Conservation (phyloP, 2,329 filamentous ascomycete genomes). For the Apiospora phragmitis region DNA sequence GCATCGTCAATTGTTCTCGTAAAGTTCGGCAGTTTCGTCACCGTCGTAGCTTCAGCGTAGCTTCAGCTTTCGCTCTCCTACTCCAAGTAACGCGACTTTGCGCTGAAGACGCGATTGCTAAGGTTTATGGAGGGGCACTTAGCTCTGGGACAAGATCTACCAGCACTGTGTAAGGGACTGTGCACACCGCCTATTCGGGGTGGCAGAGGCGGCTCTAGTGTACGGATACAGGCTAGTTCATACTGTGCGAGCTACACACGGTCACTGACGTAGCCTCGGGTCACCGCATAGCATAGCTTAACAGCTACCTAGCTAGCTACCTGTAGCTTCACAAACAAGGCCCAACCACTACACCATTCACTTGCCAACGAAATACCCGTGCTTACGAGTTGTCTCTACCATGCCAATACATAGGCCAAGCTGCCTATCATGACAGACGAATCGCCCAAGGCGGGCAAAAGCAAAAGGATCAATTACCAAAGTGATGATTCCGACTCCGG, state of each 20-base stretch:
- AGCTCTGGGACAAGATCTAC: not conserved
- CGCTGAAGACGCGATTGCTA: not conserved
- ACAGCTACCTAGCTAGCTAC: not conserved
- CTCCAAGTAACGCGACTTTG: not conserved
- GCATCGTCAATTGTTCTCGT: not conserved
- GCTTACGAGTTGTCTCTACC: not conserved
- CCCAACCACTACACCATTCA: not conserved
- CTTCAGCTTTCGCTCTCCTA: not conserved
- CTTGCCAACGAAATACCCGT: not conserved
- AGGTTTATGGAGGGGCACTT: not conserved
- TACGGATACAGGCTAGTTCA: not conserved
- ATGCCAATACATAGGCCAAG: conserved; percentile 24
- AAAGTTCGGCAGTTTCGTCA: not conserved
- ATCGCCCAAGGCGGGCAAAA: conserved; percentile 27
- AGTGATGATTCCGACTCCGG: conserved; percentile 24
- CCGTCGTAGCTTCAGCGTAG: not conserved
- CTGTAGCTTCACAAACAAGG: not conserved
- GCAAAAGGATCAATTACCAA: conserved; percentile 25
- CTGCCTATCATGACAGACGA: conserved; percentile 43
- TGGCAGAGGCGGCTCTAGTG: not conserved
- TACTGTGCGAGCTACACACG: not conserved
- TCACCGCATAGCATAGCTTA: not conserved
- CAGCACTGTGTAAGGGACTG: not conserved
- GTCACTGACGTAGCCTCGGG: conserved; percentile 4
- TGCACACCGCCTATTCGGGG: not conserved